These are phyloP conservation scores for Ganoderma meredithae DNA, from an alignment of 1,284 basidiomycete genomes.

Conservation along the genomic window DNA sequence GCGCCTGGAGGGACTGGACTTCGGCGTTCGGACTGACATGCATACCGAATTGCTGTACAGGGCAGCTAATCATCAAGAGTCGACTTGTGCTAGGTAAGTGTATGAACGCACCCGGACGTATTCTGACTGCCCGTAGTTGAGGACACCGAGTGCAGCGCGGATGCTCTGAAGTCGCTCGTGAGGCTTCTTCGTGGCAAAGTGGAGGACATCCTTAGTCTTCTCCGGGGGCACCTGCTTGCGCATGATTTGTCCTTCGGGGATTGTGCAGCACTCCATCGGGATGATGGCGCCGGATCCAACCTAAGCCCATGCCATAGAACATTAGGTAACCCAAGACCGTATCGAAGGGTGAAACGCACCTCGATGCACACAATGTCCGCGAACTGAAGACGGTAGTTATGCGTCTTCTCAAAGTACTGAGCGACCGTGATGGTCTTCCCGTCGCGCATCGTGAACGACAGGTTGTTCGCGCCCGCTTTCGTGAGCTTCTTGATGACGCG, in stretches of 20 bases:
- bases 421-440: slow-evolving; percentile 64
- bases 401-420: slow-evolving; percentile 60
- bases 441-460: slow-evolving; percentile 62
- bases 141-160: slow-evolving; percentile 59
- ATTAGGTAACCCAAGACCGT: not conserved
- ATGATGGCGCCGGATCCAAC: slow-evolving; percentile 71
- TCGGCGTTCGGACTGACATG: slow-evolving; percentile 54
- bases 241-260: slow-evolving; percentile 76
- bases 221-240: slow-evolving; percentile 75
- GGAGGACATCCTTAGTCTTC: slow-evolving; percentile 68
- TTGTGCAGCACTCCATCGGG: slow-evolving; percentile 71
- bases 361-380: slow-evolving; percentile 71
- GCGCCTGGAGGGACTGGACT: slow-evolving; percentile 62
- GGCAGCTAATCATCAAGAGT: not conserved
- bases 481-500: slow-evolving; percentile 61
- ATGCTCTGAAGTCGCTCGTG: slow-evolving; percentile 68
- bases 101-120: slow-evolving; percentile 58
- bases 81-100: not conserved
- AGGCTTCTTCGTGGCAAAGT: slow-evolving; percentile 76
- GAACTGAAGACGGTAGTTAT: slow-evolving; percentile 58
- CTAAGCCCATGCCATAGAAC: slow-evolving; percentile 42
- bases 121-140: slow-evolving; percentile 75
- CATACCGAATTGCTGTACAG: slow-evolving; percentile 61
- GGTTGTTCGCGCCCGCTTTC: slow-evolving; percentile 53
- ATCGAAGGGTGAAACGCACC: slow-evolving; percentile 45